phyloP scores from a whole-genome alignment of 768 basidiomycete genomes.

The Chiua virens region DNA sequence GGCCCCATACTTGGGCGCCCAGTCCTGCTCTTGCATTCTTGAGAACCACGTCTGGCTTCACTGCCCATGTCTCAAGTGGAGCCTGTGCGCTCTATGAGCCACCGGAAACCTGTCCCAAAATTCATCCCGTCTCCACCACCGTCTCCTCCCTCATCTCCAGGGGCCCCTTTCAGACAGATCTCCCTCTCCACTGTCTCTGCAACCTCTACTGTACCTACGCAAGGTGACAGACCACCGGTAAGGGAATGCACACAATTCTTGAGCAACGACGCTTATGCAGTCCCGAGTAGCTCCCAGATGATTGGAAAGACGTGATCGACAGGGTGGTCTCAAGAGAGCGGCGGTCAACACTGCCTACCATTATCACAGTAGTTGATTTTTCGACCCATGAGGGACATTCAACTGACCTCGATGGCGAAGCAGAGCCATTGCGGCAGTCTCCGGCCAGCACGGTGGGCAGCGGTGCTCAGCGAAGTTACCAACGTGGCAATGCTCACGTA shows the following conservation, averaged over 20 bases:
- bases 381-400: conserved; percentile 24
- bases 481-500: conserved; percentile 25
- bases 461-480: conserved; percentile 26
- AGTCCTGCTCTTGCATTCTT: conserved; percentile 5
- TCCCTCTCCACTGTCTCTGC: conserved; percentile 29
- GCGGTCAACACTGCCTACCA: conserved; percentile 31
- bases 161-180: conserved; percentile 33
- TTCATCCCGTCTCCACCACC: conserved; percentile 66
- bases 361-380: conserved; percentile 33
- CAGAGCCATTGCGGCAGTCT: conserved; percentile 32
- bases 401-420: conserved; percentile 25
- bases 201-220: conserved; percentile 5
- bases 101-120: conserved; percentile 68
- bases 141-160: conserved; percentile 34
- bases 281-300: conserved; percentile 30
- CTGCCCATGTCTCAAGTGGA: conserved; percentile 29
- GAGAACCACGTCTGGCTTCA: conserved; percentile 5
- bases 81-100: conserved; percentile 47
- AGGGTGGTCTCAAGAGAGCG: conserved; percentile 33
- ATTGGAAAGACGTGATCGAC: conserved; percentile 37
- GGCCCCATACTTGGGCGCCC: conserved; percentile 10
- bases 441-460: conserved; percentile 34
- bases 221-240: conserved; percentile 33
- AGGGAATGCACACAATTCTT: conserved; percentile 9
- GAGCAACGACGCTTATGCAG: conserved; percentile 4